Evolutionary conservation across 768 basidiomycete species (phyloP), one percentile per base, ranked within the genome.

Genomic region (Grammothele lineata): DNA sequence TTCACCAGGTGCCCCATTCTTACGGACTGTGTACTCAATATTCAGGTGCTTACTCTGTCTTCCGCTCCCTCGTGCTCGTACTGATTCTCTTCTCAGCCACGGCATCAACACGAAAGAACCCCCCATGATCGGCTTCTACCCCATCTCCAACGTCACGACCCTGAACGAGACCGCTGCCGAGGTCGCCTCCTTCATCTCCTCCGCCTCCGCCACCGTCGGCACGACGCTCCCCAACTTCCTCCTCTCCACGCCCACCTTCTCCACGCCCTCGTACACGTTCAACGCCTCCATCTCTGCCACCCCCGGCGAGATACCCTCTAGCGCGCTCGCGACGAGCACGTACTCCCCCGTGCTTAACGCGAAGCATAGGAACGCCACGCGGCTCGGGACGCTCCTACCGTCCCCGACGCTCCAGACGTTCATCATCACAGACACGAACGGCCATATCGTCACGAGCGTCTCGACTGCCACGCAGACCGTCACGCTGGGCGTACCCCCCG

Each of bases 71-170:
- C 8, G 14, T 7, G 8, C 8, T 30, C 8, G 7, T 14, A 14
- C 8, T 30, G 7, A 24, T n/a, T 22, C 10, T 35, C n/a, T 14
- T 18, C 26, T 19, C 47, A 90, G 87, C 60, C 87, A 80, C 50
- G 88, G 88, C 5, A 88, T 91, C 53, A 74, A 85, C 56, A 63
- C 66, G 27, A 81, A 82, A 51, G 88, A 91, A 60, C 71, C 85
- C 6, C 88, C 88, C 15, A 70, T 86, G 65, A 80, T 91, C 47
- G 88, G 88, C n/a, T 64, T 91, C 41, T 91, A 87, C 58, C 65
- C 81, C 18, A 68, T 83, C 30, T 58, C 60, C 27, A 80, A 81
- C 56, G 62, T 66, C 22, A 76, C 75, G 6, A 61, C 66, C 5
- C 57, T 62, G 15, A 62, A 70, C 15, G 68, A 76, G 49, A 61